A percentile compares a stretch with the other conserved stretches of the same genome.
Evolutionary conservation across 176 grass and related monocot genomes (phyloP).

Genomic region (Microstegium vimineum): DNA sequence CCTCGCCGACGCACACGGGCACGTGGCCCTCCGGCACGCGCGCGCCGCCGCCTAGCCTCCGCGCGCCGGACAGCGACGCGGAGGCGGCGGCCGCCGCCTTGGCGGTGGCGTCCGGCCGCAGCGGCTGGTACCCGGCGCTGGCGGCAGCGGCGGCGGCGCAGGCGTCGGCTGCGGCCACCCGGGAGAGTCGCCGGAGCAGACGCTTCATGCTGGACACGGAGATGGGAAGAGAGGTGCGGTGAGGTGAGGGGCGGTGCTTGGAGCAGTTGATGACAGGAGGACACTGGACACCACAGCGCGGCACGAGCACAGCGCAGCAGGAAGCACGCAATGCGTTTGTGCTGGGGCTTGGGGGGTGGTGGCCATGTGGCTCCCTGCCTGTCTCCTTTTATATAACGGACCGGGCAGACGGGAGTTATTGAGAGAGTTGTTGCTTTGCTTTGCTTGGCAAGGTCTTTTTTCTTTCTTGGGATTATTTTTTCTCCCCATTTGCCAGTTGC

Average conservation of each 20-base stretch:
- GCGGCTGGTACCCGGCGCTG: slow-evolving; percentile 57
- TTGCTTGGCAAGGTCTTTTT: slow-evolving; percentile 2
- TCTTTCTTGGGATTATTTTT: not conserved
- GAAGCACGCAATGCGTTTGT: not conserved
- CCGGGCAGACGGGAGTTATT: not conserved
- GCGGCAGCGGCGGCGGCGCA: slow-evolving; percentile 32
- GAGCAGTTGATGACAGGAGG: not conserved
- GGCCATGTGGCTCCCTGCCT: slow-evolving; percentile 26
- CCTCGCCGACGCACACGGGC: slow-evolving; percentile 83
- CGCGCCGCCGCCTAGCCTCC: not conserved
- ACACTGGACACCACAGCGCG: not conserved
- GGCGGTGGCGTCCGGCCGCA: not conserved
- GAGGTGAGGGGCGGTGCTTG: not conserved
- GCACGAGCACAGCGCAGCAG: too few relatives aligned
- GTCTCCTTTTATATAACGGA: slow-evolving; percentile 30
- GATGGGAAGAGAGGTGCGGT: too few relatives aligned
- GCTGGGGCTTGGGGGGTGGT: not conserved
- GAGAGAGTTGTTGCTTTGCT: not conserved
- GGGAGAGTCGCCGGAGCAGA: slow-evolving; percentile 59
- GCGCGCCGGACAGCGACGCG: slow-evolving; percentile 9
- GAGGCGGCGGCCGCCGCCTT: too few relatives aligned
- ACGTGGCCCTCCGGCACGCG: slow-evolving; percentile 66
- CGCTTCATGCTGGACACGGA: slow-evolving; percentile 43
- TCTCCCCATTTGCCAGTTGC: not conserved
- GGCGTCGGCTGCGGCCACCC: slow-evolving; percentile 55